phyloP scores from a whole-genome alignment of 305 asterid species.

The Solanum chacoense region DNA sequence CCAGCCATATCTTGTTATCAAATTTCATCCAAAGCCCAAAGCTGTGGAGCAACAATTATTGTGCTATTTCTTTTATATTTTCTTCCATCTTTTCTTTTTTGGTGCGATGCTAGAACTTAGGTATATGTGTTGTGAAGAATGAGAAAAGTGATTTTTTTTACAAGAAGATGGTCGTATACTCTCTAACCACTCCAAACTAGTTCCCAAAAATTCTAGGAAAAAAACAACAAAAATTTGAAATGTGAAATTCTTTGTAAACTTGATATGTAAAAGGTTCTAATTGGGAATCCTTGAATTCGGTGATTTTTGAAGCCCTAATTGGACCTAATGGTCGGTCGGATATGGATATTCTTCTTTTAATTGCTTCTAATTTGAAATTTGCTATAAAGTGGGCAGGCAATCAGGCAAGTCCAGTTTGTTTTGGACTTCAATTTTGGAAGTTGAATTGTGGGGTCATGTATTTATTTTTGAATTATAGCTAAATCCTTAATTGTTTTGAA shows the following conservation, averaged over 20 bases:
- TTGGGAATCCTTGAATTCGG: not conserved
- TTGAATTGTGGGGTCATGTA: not conserved
- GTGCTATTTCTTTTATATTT: not conserved
- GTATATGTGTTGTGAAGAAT: not conserved
- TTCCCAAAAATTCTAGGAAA: not conserved
- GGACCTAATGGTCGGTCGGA: not conserved
- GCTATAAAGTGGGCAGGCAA: not conserved
- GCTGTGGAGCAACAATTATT: not conserved
- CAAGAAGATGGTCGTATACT: not conserved
- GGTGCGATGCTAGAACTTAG: not conserved
- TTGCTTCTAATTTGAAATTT: not conserved
- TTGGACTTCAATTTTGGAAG: not conserved
- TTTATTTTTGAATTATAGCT: not conserved
- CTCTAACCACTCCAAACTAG: not conserved
- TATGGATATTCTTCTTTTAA: not conserved
- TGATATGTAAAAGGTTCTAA: not conserved
- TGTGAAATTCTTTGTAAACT: not conserved
- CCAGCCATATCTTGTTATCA: not conserved
- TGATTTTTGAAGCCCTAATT: not conserved
- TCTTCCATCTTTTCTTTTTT: not conserved
- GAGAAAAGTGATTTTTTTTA: not conserved
- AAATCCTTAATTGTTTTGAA: not conserved
- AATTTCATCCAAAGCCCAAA: not conserved
- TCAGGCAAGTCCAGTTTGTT: not conserved
- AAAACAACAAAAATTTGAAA: not conserved